phyloP scores from a whole-genome alignment of 805 yeast genomes.

The Candida tallmaniae region DNA sequence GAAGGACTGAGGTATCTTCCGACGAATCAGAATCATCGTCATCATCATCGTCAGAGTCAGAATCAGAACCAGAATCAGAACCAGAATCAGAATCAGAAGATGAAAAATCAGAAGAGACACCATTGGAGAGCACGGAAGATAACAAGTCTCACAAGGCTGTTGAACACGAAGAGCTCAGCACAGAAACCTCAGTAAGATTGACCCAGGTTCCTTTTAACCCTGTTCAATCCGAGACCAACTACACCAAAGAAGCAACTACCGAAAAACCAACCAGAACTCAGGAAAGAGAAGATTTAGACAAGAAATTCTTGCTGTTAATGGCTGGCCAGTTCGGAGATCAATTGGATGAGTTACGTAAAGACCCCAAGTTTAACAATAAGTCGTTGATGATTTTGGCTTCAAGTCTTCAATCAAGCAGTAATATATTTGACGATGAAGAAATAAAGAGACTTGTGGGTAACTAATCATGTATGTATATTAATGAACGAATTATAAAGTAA shows the following conservation, averaged over 20 bases:
- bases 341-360: conserved; percentile 52
- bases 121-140: conserved; percentile 22
- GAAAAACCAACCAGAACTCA: conserved; percentile 7
- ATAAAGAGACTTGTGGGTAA: conserved; percentile 3
- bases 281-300: conserved; percentile 39
- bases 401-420: conserved; percentile 53
- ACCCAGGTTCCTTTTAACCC: conserved; percentile 9
- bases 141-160: background rate
- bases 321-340: conserved; percentile 59
- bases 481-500: background rate
- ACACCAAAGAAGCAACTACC: background rate
- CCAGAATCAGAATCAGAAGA: conserved; percentile 1
- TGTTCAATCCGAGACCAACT: background rate
- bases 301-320: conserved; percentile 50
- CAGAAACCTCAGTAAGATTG: conserved; percentile 11
- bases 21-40: conserved; percentile 43
- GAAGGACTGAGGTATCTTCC: conserved; percentile 76
- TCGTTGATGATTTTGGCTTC: conserved; percentile 56
- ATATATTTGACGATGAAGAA: conserved; percentile 52
- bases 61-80: background rate
- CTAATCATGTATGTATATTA: background rate
- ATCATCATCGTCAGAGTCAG: conserved; percentile 6
- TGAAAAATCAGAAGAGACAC: conserved; percentile 14
- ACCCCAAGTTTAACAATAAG: conserved; percentile 57
- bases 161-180: conserved; percentile 10